Conservation (phyloP, 495 filamentous ascomycete species). For the Tuber indicum region DNA sequence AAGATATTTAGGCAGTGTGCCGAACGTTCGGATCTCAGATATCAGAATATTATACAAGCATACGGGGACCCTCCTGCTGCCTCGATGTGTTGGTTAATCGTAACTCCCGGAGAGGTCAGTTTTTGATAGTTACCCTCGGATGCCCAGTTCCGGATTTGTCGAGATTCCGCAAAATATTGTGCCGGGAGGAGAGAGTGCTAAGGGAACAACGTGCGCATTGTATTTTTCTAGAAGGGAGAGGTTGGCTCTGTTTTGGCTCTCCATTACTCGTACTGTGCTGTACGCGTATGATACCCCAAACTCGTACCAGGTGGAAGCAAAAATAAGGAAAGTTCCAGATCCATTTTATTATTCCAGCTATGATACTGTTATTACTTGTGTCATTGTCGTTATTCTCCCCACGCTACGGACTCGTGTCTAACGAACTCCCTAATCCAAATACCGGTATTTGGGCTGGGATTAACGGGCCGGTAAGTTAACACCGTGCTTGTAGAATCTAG, state of each 20-base stretch:
- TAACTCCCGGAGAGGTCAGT: not conserved
- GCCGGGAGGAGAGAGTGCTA: not conserved
- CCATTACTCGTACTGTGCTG: no score
- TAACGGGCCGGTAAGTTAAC: not conserved
- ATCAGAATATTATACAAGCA: not conserved
- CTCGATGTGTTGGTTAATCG: not conserved
- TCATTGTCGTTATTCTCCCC: not conserved
- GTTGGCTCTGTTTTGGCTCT: no score
- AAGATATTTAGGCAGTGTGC: not conserved
- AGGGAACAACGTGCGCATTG: not conserved
- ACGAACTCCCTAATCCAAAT: not conserved
- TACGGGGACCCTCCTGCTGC: not conserved
- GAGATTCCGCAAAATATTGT: not conserved
- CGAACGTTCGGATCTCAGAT: not conserved
- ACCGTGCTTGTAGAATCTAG: not conserved
- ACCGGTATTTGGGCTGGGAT: not conserved
- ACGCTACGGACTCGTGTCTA: not conserved
- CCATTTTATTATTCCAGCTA: no score
- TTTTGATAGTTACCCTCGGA: not conserved
- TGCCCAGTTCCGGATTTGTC: not conserved
- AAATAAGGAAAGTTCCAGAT: not conserved
- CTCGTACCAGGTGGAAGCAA: not conserved
- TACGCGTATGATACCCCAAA: not conserved
- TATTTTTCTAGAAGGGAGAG: not conserved
- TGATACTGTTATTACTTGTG: no score